Evolutionary conservation across 305 asterid species (phyloP), one percentile per base, ranked within the genome.

Genomic region (Euphrasia arctica): DNA sequence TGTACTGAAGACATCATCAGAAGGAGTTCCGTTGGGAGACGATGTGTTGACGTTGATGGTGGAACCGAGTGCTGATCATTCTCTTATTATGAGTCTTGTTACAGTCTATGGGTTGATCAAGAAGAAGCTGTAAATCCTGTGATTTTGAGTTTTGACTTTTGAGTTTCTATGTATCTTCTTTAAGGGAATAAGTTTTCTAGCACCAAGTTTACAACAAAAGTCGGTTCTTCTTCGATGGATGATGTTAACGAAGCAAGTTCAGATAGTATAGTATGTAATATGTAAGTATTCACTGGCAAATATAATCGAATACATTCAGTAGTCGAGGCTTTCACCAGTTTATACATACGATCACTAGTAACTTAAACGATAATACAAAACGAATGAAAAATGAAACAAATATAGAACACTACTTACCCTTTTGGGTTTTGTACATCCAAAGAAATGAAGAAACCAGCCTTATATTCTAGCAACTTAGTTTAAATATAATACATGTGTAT

Each of bases 11-110:
- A 75, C 70, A 36, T 72, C 87, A 47, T 15, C 76, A 28, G 50
- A 42, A 14, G 92, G 86, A 64, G 75, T 80, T 63, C 28, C 70
- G 0, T 47, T 80, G 68, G 89, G 92, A 58, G 82, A 77, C 2
- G 92, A 85, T 70, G 92, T 85, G 10, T 15, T 80, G 45, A 73
- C 67, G 12, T 65, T 85, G 54, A 79, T 27, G 68, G 89, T 80
- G 78, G 88, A 82, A 74, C 69, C 86, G 3, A 47, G 67, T 10
- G 81, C 72, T 45, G 88, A 85, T 72, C 76, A 63, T 36, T 50
- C 84, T 43, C 77, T 51, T 15, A 7, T 51, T 6, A 51, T 51
- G 56, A 15, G 22, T 13, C 54, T 48, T 48, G 54, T 48, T 8
- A 48, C 54, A 48, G 54, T 48, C 4, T 48, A 48, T 48, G 18